These are phyloP conservation scores for Dispira simplex DNA, from an alignment of 192 early-diverging fungal genomes.

Conservation along the genomic window DNA sequence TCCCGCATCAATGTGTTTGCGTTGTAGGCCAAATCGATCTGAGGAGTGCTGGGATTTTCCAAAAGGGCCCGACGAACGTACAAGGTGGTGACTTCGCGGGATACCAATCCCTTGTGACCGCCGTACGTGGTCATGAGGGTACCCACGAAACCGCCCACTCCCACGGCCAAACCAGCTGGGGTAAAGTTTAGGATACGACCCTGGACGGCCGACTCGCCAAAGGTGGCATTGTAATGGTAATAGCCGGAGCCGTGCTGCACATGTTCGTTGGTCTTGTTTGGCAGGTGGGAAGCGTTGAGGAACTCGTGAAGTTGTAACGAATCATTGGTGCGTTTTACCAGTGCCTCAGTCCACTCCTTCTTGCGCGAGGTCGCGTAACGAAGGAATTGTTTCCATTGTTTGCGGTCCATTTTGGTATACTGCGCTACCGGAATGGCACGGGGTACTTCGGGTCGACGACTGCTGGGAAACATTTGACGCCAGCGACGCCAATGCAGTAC, in stretches of 20 bases:
- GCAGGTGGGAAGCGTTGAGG: constrained; percentile 21
- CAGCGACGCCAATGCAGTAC: constrained; percentile 41
- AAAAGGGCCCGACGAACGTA: constrained; percentile 39
- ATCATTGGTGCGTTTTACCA: constrained; percentile 21
- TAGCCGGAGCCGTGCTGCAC: constrained; percentile 36
- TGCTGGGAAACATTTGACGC: constrained; percentile 59
- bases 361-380: constrained; percentile 32
- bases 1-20: no score
- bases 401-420: constrained; percentile 25
- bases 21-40: no score
- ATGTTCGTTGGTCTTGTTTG: constrained; percentile 18
- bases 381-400: constrained; percentile 44
- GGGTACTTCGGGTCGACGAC: constrained; percentile 26
- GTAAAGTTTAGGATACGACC: constrained; percentile 44
- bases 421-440: neutral
- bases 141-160: constrained; percentile 47
- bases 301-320: constrained; percentile 23
- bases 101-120: constrained; percentile 22
- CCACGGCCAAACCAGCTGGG: constrained; percentile 32
- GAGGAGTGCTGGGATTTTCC: neutral
- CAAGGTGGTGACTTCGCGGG: constrained; percentile 34
- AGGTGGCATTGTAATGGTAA: constrained; percentile 23
- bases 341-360: constrained; percentile 30
- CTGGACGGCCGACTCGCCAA: constrained; percentile 29
- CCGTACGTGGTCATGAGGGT: constrained; percentile 21